These are phyloP conservation scores for Articulospora tetracladia DNA, from an alignment of 495 filamentous ascomycete species.

Conservation along the genomic window DNA sequence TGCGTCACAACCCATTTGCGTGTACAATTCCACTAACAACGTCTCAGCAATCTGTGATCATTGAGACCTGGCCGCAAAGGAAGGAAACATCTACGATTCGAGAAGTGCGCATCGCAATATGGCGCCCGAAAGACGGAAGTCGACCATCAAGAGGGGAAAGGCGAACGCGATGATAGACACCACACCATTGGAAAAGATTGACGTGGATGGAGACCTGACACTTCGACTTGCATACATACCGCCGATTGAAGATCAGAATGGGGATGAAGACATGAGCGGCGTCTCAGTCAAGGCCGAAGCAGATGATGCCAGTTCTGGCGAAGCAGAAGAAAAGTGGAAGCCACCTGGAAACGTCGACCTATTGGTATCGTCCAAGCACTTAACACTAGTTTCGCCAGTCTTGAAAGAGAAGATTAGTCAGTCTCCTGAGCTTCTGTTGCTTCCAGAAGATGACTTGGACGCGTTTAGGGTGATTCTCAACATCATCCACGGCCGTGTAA, in stretches of 20 bases:
- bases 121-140: background rate
- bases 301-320: background rate
- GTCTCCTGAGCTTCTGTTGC: background rate
- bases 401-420: slow-evolving; percentile 26
- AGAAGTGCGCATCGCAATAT: background rate
- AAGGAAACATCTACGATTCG: background rate
- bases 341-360: slow-evolving; percentile 2
- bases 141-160: background rate
- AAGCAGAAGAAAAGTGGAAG: background rate
- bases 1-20: background rate
- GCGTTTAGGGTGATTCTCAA: slow-evolving; percentile 24
- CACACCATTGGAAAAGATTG: background rate
- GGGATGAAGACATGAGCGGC: background rate
- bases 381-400: slow-evolving; percentile 42
- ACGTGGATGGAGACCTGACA: slow-evolving; percentile 4
- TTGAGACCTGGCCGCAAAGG: background rate
- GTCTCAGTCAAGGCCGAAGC: background rate
- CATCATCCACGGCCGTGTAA: slow-evolving; percentile 46
- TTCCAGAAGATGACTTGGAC: slow-evolving; percentile 15
- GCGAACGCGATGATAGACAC: background rate
- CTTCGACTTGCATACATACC: background rate
- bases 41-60: background rate
- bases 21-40: background rate
- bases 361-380: slow-evolving; percentile 46
- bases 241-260: background rate